Conservation (phyloP, 139 green algal species). For the Ettlia oleoabundans region DNA sequence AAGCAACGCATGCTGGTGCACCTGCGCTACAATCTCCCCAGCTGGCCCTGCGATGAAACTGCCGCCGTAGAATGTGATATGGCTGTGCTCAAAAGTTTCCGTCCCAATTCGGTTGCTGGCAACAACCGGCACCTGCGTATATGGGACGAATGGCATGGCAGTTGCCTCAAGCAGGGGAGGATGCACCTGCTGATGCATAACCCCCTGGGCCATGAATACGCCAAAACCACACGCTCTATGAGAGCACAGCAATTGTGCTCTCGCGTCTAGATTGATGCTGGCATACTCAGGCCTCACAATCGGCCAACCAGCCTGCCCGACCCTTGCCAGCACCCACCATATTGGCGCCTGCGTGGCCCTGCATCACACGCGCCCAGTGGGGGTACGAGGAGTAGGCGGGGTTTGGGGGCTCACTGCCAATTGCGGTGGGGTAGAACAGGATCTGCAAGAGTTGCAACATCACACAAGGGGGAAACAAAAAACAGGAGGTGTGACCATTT, state of each 20-base stretch:
- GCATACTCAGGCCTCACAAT: too few species aligned
- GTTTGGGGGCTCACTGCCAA: constrained; percentile 67
- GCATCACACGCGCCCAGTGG: constrained; percentile 71
- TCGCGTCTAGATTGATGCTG: too few species aligned
- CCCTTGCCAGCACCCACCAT: constrained; percentile 42
- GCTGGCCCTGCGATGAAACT: constrained; percentile 73
- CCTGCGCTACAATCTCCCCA: constrained; percentile 66
- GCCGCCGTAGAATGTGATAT: constrained; percentile 84
- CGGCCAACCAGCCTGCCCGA: background rate
- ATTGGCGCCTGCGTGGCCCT: constrained; percentile 75
- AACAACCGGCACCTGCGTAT: constrained; percentile 72
- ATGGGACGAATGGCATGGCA: too few species aligned
- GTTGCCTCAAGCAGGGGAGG: too few species aligned
- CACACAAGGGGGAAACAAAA: too few species aligned
- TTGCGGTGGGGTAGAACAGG: constrained; percentile 79
- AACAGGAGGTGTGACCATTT: too few species aligned
- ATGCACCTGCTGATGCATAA: too few species aligned
- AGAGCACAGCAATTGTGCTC: too few species aligned
- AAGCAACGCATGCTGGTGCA: constrained; percentile 1
- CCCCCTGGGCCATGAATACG: too few species aligned
- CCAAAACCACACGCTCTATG: too few species aligned
- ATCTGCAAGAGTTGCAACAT: too few species aligned
- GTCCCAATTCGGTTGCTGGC: constrained; percentile 77
- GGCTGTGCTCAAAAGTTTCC: constrained; percentile 53
- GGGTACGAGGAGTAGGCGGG: constrained; percentile 60